phyloP scores from a whole-genome alignment of 2,329 filamentous ascomycete genomes.

The Orbilia javanica region DNA sequence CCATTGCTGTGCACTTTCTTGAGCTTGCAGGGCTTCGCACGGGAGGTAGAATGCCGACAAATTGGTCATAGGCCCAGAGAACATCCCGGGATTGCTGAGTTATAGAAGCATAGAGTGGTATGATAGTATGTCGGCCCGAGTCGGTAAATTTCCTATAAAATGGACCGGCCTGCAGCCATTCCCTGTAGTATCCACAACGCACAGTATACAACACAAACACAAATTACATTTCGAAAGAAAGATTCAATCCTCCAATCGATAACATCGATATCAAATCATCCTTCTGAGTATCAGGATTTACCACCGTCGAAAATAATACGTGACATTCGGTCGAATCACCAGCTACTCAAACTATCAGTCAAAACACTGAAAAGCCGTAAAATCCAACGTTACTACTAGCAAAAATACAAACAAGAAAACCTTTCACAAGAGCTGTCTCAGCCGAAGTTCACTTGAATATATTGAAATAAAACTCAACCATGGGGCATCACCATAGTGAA shows the following conservation, averaged over 20 bases:
- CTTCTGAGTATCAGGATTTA: slow-evolving; percentile 6
- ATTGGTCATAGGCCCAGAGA: slow-evolving; percentile 15
- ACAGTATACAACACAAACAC: slow-evolving; percentile 23
- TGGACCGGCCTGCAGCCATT: background rate
- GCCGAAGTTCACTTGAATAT: background rate
- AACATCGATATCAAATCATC: background rate
- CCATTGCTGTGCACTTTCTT: background rate
- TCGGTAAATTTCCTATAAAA: slow-evolving; percentile 27
- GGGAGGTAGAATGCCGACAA: background rate
- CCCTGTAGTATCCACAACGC: background rate
- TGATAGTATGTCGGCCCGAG: slow-evolving; percentile 33
- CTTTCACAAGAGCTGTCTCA: background rate
- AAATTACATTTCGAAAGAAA: slow-evolving; percentile 13
- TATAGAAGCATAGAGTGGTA: slow-evolving; percentile 8
- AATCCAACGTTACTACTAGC: background rate
- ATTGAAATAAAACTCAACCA: background rate
- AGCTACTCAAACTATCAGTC: background rate
- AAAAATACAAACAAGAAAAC: background rate
- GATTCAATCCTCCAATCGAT: background rate
- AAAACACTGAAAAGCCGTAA: background rate
- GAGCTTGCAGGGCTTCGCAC: background rate
- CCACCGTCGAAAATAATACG: background rate
- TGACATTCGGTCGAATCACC: background rate
- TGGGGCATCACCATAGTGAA: slow-evolving; percentile 28
- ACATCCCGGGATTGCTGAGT: slow-evolving; percentile 5